Conservation (phyloP, 78 protist genomes). For the slime mould (Dictyostelium discoideum) region DNA sequence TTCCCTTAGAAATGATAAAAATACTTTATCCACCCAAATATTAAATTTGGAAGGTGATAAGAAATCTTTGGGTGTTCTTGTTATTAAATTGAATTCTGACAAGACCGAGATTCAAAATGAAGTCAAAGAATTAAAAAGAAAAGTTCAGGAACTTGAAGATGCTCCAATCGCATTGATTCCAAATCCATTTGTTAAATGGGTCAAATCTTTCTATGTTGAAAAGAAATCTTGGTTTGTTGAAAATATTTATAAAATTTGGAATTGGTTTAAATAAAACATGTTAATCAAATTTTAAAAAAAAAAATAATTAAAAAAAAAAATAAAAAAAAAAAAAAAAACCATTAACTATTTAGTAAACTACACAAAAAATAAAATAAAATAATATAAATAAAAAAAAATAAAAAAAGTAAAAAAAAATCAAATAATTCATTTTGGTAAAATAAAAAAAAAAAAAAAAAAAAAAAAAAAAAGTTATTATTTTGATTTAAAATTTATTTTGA, state of each 20-base stretch:
- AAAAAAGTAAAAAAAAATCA: no score
- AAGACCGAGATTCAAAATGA: not conserved
- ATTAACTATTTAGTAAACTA: not conserved
- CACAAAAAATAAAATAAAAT: not conserved
- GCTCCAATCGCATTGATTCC: not conserved
- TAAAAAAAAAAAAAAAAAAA: not conserved
- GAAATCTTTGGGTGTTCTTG: not conserved
- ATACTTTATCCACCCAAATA: not conserved
- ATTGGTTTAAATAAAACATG: no score
- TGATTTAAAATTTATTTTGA: no score
- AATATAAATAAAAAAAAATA: not conserved
- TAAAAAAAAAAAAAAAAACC: not conserved
- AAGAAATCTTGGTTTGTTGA: not conserved
- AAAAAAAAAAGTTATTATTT: no score
- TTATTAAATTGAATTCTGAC: not conserved
- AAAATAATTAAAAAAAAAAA: no score
- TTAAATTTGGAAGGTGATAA: not conserved
- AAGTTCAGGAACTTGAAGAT: not conserved
- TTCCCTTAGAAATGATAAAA: not conserved
- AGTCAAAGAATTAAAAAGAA: not conserved
- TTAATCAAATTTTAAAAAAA: not conserved
- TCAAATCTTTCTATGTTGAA: no score
- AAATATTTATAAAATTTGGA: not conserved
- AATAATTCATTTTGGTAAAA: no score
- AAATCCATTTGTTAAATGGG: not conserved